Evolutionary conservation across 768 basidiomycete species (phyloP), one percentile per base, ranked within the genome.

Genomic region (Lentinula edodes): DNA sequence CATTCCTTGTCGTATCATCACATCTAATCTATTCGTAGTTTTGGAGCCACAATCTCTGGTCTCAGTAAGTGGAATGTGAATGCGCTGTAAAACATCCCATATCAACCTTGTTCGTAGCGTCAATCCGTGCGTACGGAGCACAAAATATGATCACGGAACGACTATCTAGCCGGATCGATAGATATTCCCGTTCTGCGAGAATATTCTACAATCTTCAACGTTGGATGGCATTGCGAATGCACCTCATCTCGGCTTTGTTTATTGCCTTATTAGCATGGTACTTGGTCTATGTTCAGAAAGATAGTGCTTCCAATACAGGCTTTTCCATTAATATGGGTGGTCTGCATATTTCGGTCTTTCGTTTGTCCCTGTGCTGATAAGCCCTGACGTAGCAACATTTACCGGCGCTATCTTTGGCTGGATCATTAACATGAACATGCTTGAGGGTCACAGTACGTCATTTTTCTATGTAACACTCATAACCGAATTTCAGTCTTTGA

Each of bases 21-120:
- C 6, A 38, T 48, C 36, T 63, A 45, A 8, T 36, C 52, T 8
- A 66, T 12, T 38, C 7, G 36, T n/a, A 36, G 36, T 55, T 73
- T 84, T 71, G 76, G 82, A 52, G 77, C 87, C 63, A 77, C 87
- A 1, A 80, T 90, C 35, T 71, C 78, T 63, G 62, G 62, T 48
- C 50, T 63, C 2, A 45, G 58, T 58, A 51, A 34, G 58, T 46
- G 34, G 8, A 5, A 16, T 39, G 9, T 13, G 20, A 76, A 61
- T 68, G 76, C 32, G 67, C 0, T 10, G 15, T 7, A 6, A 39
- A 6, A 18, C 34, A 7, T 16, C 18, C 2, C 10, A 16, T n/a
- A 16, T 56, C 3, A 38, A 9, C 23, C 7, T 12, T 6, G 5
- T 36, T 15, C 12, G 10, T 18, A 48, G 64, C 51, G 15, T 65